phyloP scores from a whole-genome alignment of 495 filamentous ascomycete species.

The Aspergillus leporis region DNA sequence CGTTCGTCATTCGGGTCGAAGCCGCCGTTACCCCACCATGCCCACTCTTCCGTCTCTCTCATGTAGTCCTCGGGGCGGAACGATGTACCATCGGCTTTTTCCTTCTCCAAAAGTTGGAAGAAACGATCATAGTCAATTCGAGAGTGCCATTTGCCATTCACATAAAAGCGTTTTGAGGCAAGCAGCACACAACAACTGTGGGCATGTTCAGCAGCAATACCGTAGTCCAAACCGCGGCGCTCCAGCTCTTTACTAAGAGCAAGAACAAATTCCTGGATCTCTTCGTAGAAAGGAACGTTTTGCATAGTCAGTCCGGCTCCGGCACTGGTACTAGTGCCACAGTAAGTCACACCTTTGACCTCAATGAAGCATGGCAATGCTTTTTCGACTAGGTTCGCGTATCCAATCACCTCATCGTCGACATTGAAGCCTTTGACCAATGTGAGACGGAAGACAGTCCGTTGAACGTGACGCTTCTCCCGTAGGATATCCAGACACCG shows the following conservation, averaged over 20 bases:
- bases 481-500: slow-evolving; percentile 86
- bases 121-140: slow-evolving; percentile 87
- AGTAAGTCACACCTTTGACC: slow-evolving; percentile 96
- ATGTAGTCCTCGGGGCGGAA: slow-evolving; percentile 92
- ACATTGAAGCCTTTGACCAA: slow-evolving; percentile 97
- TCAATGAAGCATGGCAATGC: slow-evolving; percentile 89
- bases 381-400: slow-evolving; percentile 82
- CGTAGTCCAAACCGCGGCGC: slow-evolving; percentile 72
- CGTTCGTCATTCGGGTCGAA: slow-evolving; percentile 90
- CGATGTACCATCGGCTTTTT: slow-evolving; percentile 52
- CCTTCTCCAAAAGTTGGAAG: slow-evolving; percentile 77
- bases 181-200: slow-evolving; percentile 92
- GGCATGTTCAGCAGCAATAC: slow-evolving; percentile 90
- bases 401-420: slow-evolving; percentile 87
- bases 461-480: slow-evolving; percentile 75
- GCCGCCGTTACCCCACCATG: slow-evolving; percentile 88
- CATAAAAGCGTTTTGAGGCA: slow-evolving; percentile 71
- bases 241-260: slow-evolving; percentile 66
- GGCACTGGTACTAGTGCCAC: slow-evolving; percentile 79
- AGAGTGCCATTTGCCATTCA: slow-evolving; percentile 83
- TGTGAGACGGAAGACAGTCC: slow-evolving; percentile 93
- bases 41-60: slow-evolving; percentile 87
- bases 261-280: slow-evolving; percentile 77
- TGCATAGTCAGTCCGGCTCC: slow-evolving; percentile 88
- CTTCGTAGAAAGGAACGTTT: slow-evolving; percentile 93